A percentile compares a stretch with the other conserved stretches of the same genome.
phyloP scores from a whole-genome alignment of 2,329 filamentous ascomycete species.

The Xylaria sp. region DNA sequence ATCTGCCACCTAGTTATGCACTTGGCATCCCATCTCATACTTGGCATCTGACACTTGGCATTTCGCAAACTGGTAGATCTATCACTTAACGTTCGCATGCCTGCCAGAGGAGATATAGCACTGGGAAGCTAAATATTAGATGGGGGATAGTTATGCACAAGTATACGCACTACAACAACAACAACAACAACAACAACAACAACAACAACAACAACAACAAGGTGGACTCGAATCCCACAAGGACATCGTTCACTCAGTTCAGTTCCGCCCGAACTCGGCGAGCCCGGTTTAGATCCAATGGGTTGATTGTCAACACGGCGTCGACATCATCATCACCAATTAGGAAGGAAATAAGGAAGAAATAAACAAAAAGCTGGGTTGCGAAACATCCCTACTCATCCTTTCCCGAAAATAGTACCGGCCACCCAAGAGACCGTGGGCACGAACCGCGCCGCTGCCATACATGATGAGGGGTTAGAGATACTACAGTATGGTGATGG shows the following conservation, averaged over 20 bases:
- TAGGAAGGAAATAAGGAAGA: not conserved
- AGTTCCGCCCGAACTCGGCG: not conserved
- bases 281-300: not conserved
- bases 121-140: no score
- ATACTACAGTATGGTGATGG: not conserved
- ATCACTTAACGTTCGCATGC: not conserved
- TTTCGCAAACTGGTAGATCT: not conserved
- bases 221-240: not conserved
- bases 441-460: not conserved
- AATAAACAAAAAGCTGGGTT: not conserved
- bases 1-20: no score
- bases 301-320: not conserved
- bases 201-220: no score
- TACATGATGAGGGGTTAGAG: not conserved
- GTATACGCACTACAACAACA: no score
- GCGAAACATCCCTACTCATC: not conserved
- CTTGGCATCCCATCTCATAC: not conserved
- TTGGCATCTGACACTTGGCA: not conserved
- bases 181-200: no score
- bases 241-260: not conserved
- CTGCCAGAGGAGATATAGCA: not conserved
- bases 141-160: no score
- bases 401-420: slow-evolving; percentile 15
- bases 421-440: not conserved
- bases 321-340: not conserved